Evolutionary conservation across 371 early-diverging fungal genomes (phyloP).

Genomic region (Actinomortierella ambigua): DNA sequence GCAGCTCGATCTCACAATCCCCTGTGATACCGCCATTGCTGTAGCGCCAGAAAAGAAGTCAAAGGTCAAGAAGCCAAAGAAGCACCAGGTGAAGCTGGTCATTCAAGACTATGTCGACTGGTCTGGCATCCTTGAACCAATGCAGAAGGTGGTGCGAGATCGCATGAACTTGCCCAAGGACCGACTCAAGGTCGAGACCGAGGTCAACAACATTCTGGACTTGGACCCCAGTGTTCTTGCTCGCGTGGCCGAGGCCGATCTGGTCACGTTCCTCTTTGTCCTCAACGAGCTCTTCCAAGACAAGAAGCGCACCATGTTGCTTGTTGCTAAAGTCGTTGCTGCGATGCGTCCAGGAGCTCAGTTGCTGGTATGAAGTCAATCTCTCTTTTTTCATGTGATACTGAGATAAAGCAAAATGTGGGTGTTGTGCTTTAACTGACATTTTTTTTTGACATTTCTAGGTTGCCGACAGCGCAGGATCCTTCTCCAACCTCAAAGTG

Average conservation of each 20-base stretch:
- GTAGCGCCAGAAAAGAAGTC: neutral
- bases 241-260: conserved; percentile 56
- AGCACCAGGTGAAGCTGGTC: conserved; percentile 53
- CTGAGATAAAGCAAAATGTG: too few species aligned
- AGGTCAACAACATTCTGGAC: conserved; percentile 52
- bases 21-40: neutral
- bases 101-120: conserved; percentile 83
- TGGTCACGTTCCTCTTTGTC: conserved; percentile 90
- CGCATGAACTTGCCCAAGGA: conserved; percentile 51
- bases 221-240: conserved; percentile 44
- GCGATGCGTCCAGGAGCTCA: conserved; percentile 71
- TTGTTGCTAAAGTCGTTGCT: conserved; percentile 71
- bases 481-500: conserved; percentile 85
- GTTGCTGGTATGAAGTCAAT: conserved; percentile 64
- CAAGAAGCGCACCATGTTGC: conserved; percentile 74
- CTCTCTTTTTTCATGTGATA: too few species aligned
- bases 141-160: conserved; percentile 50
- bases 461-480: conserved; percentile 94
- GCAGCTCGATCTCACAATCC: too few species aligned
- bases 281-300: conserved; percentile 89
- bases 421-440: neutral
- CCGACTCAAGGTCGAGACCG: conserved; percentile 53
- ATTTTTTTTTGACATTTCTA: conserved; percentile 9
- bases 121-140: conserved; percentile 54
- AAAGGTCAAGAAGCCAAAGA: conserved; percentile 40